Evolutionary conservation across 2,329 filamentous ascomycete genomes (phyloP), one percentile per base, ranked within the genome.

Genomic region (Fusarium tjaetaba): DNA sequence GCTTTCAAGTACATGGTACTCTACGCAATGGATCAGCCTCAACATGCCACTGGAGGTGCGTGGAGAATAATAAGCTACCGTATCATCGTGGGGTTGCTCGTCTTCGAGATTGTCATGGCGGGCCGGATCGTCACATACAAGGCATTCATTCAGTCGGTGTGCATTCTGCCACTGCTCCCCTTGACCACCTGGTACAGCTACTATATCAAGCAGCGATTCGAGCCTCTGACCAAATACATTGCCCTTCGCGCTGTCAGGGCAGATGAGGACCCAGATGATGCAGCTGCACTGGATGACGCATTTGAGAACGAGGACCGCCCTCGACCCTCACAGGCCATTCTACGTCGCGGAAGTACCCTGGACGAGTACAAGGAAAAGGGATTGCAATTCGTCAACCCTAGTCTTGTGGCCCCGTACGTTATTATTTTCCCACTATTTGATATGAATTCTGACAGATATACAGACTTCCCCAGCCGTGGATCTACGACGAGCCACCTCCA

Each of bases 31-130:
- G 95, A 98, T 78, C 96, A 98, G 81, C 93, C 94, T 22, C 94
- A 97, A 79, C 95, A 97, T 80, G 94, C 95, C 22, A 98, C 96
- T 0, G 97, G 97, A 26, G 91, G 93, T 70, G 95, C 95, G 9
- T 99, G 96, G 96, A 92, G 93, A 55, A 97, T 99, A 88, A 97
- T 99, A 71, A 97, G 95, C 83, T 94, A 96, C 79, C 93, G 96
- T 41, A 89, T 98, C 67, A 90, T 98, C 63, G 85, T 98, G 30
- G 96, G 96, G 2, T 84, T 98, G 15, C 84, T 97, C 6, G 90
- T 98, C 46, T 98, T 98, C 79, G 95, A 99, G 81, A 83, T 97
- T 28, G 94, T 96, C 52, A 96, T 97, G 88, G 92, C 94, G 28
- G 96, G 96, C 7, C 92, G 96, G 71, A 88, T 99, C 64, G 94